These are phyloP conservation scores for Xerophyta viscosa DNA, from an alignment of 106 monocot species.

Conservation along the genomic window DNA sequence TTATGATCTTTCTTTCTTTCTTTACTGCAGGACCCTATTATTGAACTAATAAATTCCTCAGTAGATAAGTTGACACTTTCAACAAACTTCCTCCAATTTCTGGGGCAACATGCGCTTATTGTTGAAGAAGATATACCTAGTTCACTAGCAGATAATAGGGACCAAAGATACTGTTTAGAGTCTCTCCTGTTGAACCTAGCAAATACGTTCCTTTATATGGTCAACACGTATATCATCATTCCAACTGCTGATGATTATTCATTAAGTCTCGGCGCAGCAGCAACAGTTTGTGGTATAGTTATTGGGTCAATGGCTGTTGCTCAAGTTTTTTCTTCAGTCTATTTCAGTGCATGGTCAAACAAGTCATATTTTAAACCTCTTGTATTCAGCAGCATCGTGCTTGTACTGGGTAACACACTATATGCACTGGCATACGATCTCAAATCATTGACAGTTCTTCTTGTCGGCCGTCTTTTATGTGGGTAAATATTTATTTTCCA, in stretches of 20 bases:
- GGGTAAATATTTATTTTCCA: constrained; percentile 34
- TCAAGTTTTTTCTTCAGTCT: constrained; percentile 57
- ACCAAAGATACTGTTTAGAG: constrained; percentile 42
- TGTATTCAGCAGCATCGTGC: constrained; percentile 57
- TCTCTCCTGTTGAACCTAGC: constrained; percentile 58
- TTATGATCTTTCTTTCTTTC: too few relatives aligned
- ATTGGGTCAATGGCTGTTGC: constrained; percentile 79
- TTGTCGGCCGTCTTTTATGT: constrained; percentile 57
- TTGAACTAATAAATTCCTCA: constrained; percentile 45
- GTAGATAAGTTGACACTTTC: constrained; percentile 51
- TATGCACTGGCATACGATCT: constrained; percentile 63
- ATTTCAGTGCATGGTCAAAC: constrained; percentile 77
- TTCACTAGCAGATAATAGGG: too few relatives aligned
- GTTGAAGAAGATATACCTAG: constrained; percentile 26
- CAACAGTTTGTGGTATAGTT: constrained; percentile 65
- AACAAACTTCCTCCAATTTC: constrained; percentile 49
- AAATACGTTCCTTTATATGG: constrained; percentile 71
- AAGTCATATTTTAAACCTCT: constrained; percentile 64
- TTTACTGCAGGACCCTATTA: constrained; percentile 65
- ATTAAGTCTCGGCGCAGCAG: constrained; percentile 56
- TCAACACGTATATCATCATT: constrained; percentile 65
- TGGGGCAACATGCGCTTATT: constrained; percentile 61
- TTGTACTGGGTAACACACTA: constrained; percentile 46
- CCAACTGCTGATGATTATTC: constrained; percentile 71
- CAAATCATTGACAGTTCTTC: constrained; percentile 39